A percentile compares a stretch with the other conserved stretches of the same genome.
Conservation (phyloP, 305 asterid species). For the Rubia balearica region DNA sequence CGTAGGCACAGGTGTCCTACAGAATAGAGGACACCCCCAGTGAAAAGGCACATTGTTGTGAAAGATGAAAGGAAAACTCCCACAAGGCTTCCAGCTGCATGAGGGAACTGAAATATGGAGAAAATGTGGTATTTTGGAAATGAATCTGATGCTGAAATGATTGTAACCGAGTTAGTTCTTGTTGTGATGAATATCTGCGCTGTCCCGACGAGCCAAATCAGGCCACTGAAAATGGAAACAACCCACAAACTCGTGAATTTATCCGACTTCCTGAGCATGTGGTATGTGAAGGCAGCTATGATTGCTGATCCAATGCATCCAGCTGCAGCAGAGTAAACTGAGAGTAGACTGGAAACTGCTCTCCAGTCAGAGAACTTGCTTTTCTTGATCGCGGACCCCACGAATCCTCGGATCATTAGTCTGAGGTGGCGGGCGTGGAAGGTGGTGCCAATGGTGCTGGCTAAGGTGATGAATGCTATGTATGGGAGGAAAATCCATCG, state of each 20-base stretch:
- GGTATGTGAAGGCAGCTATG: conserved; percentile 64
- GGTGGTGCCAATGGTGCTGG: conserved; percentile 55
- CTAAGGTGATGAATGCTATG: conserved; percentile 55
- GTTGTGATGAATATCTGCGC: conserved; percentile 43
- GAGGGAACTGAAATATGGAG: conserved; percentile 65
- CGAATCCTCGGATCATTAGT: conserved; percentile 59
- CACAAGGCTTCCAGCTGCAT: conserved; percentile 69
- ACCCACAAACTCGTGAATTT: conserved; percentile 72
- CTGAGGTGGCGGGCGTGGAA: conserved; percentile 72
- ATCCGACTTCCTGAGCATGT: conserved; percentile 57
- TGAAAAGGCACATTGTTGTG: conserved; percentile 60
- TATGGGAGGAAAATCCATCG: conserved; percentile 73
- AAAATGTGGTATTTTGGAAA: conserved; percentile 34
- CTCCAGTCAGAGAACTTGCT: conserved; percentile 41
- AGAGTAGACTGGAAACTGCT: conserved; percentile 55
- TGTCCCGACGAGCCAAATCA: conserved; percentile 65
- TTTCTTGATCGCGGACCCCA: conserved; percentile 41
- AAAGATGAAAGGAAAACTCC: conserved; percentile 75
- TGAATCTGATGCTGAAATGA: conserved; percentile 21
- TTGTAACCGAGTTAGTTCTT: conserved; percentile 28
- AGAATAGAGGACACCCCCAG: conserved; percentile 55
- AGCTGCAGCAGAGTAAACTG: conserved; percentile 61
- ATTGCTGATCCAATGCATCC: conserved; percentile 74
- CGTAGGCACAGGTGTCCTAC: conserved; percentile 51
- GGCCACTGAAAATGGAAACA: conserved; percentile 82